A percentile compares a stretch with the other conserved stretches of the same genome.
Evolutionary conservation across 2,329 filamentous ascomycete species (phyloP).

Genomic region (Fusarium sp.): DNA sequence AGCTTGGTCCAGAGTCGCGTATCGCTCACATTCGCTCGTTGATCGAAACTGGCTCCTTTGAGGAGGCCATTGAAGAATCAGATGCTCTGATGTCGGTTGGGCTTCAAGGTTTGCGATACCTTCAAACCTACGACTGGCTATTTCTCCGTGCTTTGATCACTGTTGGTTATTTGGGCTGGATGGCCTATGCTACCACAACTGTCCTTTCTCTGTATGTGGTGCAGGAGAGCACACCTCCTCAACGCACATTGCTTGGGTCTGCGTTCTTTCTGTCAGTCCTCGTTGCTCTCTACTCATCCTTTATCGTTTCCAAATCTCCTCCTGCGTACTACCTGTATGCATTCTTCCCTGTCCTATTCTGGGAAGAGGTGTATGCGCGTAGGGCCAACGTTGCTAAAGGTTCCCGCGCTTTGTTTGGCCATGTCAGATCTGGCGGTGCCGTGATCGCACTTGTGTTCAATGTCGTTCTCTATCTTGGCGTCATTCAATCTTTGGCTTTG

Average conservation of each 20-base stretch:
- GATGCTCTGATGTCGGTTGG: constrained; percentile 80
- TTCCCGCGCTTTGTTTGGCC: constrained; percentile 72
- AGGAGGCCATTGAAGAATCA: constrained; percentile 83
- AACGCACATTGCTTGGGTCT: constrained; percentile 68
- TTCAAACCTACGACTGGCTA: constrained; percentile 98
- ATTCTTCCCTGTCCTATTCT: constrained; percentile 93
- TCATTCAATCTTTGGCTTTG: constrained; percentile 85
- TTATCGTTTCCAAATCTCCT: constrained; percentile 83
- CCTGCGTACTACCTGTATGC: constrained; percentile 90
- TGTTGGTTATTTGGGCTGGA: constrained; percentile 93
- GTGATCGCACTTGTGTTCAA: constrained; percentile 72
- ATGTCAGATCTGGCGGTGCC: constrained; percentile 70
- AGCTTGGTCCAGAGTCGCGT: constrained; percentile 72
- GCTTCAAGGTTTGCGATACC: constrained; percentile 86
- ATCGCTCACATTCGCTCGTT: constrained; percentile 73
- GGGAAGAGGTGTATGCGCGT: constrained; percentile 92
- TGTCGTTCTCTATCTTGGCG: constrained; percentile 72
- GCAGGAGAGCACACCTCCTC: constrained; percentile 72
- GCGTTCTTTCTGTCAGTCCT: constrained; percentile 80
- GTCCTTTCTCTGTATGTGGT: constrained; percentile 91
- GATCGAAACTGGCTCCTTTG: constrained; percentile 73
- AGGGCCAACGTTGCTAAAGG: constrained; percentile 76
- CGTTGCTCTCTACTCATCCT: constrained; percentile 80
- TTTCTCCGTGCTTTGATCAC: constrained; percentile 92
- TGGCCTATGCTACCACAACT: constrained; percentile 88